phyloP scores from a whole-genome alignment of 805 yeast genomes.

The Metschnikowia hibisci region DNA sequence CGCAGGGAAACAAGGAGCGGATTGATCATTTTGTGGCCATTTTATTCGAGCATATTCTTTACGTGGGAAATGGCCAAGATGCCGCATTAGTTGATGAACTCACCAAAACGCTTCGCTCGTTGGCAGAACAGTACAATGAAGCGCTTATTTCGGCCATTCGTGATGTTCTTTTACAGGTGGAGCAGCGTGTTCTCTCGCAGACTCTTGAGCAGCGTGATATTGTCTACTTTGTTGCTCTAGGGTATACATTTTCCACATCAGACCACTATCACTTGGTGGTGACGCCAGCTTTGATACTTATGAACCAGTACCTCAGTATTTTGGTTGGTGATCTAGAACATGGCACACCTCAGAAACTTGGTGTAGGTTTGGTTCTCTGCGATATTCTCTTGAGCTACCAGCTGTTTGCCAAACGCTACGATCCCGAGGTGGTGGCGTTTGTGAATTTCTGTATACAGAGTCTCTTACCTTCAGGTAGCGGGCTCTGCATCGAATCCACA shows the following conservation, averaged over 20 bases:
- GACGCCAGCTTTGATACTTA: conserved; percentile 73
- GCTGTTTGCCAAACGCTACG: conserved; percentile 68
- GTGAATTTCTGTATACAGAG: conserved; percentile 48
- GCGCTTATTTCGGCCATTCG: conserved; percentile 62
- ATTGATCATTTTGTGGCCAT: conserved; percentile 61
- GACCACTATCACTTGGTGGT: conserved; percentile 92
- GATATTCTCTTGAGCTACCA: conserved; percentile 71
- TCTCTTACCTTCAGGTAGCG: conserved; percentile 33
- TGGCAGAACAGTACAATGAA: conserved; percentile 64
- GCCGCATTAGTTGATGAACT: conserved; percentile 38
- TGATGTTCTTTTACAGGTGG: conserved; percentile 51
- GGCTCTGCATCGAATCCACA: conserved; percentile 16
- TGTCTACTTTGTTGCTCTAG: conserved; percentile 65
- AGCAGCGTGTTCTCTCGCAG: conserved; percentile 41
- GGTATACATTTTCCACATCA: conserved; percentile 83
- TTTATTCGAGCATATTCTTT: conserved; percentile 58
- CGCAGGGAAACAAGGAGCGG: conserved; percentile 76
- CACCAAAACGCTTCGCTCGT: conserved; percentile 45
- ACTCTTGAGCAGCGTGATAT: conserved; percentile 43
- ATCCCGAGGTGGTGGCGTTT: conserved; percentile 73
- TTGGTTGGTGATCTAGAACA: conserved; percentile 24
- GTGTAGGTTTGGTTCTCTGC: conserved; percentile 62
- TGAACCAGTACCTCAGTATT: conserved; percentile 57
- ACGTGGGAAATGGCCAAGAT: conserved; percentile 27
- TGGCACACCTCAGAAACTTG: conserved; percentile 34